These are phyloP conservation scores for Chloris gayana DNA, from an alignment of 176 grass and related monocot genomes.

Conservation along the genomic window DNA sequence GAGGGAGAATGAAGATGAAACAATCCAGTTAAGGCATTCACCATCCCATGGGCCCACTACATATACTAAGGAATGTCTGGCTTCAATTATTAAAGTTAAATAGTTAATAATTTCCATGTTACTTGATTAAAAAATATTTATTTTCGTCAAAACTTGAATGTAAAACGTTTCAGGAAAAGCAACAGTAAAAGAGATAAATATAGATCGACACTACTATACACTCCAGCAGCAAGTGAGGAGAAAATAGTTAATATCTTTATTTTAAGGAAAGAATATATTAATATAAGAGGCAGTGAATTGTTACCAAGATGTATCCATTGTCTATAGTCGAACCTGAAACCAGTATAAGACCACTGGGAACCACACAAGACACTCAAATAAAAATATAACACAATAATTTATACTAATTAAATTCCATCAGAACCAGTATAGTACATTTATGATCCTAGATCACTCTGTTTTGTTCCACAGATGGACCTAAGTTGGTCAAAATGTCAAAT, in stretches of 20 bases:
- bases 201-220: neutral
- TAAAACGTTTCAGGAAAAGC: neutral
- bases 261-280: conserved; percentile 8
- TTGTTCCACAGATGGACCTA: neutral
- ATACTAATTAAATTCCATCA: conserved; percentile 2
- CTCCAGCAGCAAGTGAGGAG: neutral
- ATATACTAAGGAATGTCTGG: neutral
- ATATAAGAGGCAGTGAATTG: conserved; percentile 5
- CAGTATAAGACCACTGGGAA: conserved; percentile 19
- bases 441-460: neutral
- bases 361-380: neutral
- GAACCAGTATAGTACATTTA: neutral
- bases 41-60: neutral
- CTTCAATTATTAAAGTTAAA: neutral
- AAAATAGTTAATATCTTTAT: conserved; percentile 6
- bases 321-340: neutral
- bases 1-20: neutral
- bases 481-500: conserved; percentile 26
- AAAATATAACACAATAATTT: neutral
- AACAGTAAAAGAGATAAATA: neutral
- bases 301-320: neutral
- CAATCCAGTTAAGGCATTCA: neutral
- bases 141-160: neutral
- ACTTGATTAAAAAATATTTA: conserved; percentile 13
- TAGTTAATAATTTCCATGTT: neutral